phyloP scores from a whole-genome alignment of 169 alveolate species.

The Besnoitia besnoiti region DNA sequence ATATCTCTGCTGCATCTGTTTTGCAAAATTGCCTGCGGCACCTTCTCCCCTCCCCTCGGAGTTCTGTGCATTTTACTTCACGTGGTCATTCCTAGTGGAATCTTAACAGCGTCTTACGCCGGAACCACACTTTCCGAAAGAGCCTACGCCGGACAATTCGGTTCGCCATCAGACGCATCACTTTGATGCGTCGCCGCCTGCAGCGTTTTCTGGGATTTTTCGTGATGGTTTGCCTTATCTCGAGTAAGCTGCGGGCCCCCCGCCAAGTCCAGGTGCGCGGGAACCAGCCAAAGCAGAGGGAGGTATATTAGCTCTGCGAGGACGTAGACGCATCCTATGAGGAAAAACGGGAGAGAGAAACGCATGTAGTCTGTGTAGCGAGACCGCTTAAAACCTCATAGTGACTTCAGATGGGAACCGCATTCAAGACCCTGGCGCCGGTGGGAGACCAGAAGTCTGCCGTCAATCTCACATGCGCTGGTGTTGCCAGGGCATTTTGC shows the following conservation, averaged over 20 bases:
- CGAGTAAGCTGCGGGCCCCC: not conserved
- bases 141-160: not conserved
- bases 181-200: not conserved
- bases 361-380: not conserved
- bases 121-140: not conserved
- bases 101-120: too few species aligned
- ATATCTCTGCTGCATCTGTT: too few species aligned
- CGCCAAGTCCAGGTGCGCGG: not conserved
- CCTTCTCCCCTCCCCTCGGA: too few species aligned
- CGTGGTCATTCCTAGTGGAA: too few species aligned
- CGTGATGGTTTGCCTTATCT: not conserved
- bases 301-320: constrained; percentile 25
- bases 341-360: not conserved
- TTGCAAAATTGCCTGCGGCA: too few species aligned
- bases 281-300: constrained; percentile 29
- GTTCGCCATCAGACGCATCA: not conserved
- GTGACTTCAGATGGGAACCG: too few species aligned
- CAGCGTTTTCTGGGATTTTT: not conserved
- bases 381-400: too few species aligned
- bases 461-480: too few species aligned
- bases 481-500: too few species aligned
- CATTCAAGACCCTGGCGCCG: too few species aligned
- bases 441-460: too few species aligned
- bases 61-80: too few species aligned
- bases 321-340: constrained; percentile 27